phyloP scores from a whole-genome alignment of 1,139 yeast species.

The Hansenula anomala region DNA sequence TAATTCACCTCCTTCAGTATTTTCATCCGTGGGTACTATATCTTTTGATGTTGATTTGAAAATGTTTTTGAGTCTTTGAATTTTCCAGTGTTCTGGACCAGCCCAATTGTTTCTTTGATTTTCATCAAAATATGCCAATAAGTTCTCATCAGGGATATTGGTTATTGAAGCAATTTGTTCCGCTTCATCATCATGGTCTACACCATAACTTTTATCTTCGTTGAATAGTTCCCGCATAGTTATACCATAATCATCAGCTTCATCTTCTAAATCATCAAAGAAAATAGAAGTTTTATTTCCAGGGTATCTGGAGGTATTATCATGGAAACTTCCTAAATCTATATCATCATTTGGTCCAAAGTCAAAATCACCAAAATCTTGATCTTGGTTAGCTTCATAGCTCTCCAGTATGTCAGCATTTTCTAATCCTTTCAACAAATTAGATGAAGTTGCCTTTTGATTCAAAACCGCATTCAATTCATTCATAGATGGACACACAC shows the following conservation, averaged over 20 bases:
- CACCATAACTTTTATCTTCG: constrained; percentile 15
- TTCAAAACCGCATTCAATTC: constrained; percentile 17
- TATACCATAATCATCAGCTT: constrained; percentile 23
- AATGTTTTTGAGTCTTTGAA: constrained; percentile 46
- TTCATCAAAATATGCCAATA: constrained; percentile 77
- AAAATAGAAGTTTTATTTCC: constrained; percentile 22
- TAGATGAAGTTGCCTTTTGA: constrained; percentile 13
- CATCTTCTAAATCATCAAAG: constrained; percentile 26
- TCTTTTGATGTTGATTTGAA: constrained; percentile 2
- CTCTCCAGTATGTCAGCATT: background rate
- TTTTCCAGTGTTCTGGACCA: constrained; percentile 94
- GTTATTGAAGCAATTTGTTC: constrained; percentile 8
- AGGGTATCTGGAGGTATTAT: constrained; percentile 15
- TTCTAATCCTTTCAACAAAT: constrained; percentile 14
- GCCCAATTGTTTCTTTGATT: constrained; percentile 72
- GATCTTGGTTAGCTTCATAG: constrained; percentile 4
- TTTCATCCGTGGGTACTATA: constrained; percentile 1
- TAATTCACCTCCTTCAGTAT: background rate
- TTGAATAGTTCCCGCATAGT: constrained; percentile 20
- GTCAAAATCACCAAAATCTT: constrained; percentile 4
- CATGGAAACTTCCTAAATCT: constrained; percentile 3
- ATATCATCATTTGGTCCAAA: background rate
- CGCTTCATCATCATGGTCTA: constrained; percentile 4
- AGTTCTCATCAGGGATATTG: constrained; percentile 51
- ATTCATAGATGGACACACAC: constrained; percentile 16